These are phyloP conservation scores for Lipomyces japonicus DNA, from an alignment of 805 yeast species.

Conservation along the genomic window DNA sequence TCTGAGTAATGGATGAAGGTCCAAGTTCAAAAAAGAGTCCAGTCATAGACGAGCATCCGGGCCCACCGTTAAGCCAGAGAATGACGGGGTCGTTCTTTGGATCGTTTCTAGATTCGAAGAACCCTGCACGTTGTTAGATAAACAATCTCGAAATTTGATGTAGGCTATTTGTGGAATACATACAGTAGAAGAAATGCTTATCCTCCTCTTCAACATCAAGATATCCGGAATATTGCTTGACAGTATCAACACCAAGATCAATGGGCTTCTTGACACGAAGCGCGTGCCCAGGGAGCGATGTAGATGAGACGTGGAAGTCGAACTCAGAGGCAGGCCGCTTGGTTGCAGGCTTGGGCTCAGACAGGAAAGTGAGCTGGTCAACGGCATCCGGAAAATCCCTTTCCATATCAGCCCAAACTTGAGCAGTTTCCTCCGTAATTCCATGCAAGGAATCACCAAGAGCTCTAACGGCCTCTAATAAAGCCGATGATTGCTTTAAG, in stretches of 20 bases:
- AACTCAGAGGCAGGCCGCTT: constrained; percentile 34
- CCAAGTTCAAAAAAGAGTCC: constrained; percentile 91
- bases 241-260: constrained; percentile 72
- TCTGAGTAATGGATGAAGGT: constrained; percentile 69
- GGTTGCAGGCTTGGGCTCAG: constrained; percentile 30
- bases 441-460: constrained; percentile 23
- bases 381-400: constrained; percentile 30
- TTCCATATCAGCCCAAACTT: constrained; percentile 31
- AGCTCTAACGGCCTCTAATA: constrained; percentile 17
- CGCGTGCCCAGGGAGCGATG: constrained; percentile 47
- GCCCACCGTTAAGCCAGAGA: constrained; percentile 92
- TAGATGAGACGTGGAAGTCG: constrained; percentile 44
- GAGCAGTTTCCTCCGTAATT: constrained; percentile 23
- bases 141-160: too few relatives aligned
- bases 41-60: constrained; percentile 87
- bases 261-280: constrained; percentile 66
- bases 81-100: constrained; percentile 83
- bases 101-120: constrained; percentile 85
- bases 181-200: constrained; percentile 78
- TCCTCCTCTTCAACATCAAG: constrained; percentile 73
- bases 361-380: constrained; percentile 20
- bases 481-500: constrained; percentile 23
- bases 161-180: too few relatives aligned
- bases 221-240: constrained; percentile 73
- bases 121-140: constrained; percentile 44